These are phyloP conservation scores for Pseudoneurospora amorphoporcata DNA, from an alignment of 495 filamentous ascomycete species.

Conservation along the genomic window DNA sequence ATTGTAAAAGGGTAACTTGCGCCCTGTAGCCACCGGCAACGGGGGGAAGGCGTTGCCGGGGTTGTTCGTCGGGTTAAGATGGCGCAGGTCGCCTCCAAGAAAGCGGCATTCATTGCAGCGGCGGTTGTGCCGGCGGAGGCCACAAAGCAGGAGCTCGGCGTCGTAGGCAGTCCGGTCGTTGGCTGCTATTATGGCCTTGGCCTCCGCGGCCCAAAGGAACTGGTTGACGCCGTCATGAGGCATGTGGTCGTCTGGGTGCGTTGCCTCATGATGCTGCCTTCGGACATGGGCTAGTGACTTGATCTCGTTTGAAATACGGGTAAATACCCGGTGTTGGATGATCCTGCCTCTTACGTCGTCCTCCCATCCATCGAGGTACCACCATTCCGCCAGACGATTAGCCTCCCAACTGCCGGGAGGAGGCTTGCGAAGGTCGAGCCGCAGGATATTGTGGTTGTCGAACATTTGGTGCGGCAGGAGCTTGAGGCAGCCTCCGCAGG, in stretches of 20 bases:
- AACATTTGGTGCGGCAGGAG: slow-evolving; percentile 17
- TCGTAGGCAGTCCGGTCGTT: background rate
- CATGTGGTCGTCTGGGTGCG: background rate
- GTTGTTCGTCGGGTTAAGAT: background rate
- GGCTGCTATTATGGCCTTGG: background rate
- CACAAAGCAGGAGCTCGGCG: background rate
- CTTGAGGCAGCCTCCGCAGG: slow-evolving; percentile 17
- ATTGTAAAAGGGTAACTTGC: background rate
- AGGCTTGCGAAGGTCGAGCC: slow-evolving; percentile 11
- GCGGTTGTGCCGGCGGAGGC: slow-evolving; percentile 10
- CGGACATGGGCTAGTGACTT: background rate
- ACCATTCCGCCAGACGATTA: slow-evolving; percentile 12
- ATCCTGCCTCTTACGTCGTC: background rate
- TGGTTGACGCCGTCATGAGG: background rate
- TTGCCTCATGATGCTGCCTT: background rate
- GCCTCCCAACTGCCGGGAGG: slow-evolving; percentile 11
- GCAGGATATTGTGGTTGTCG: slow-evolving; percentile 13
- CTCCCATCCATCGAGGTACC: background rate
- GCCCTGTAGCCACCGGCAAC: background rate
- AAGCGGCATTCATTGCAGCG: slow-evolving; percentile 2
- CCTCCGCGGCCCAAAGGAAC: background rate
- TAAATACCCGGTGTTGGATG: background rate
- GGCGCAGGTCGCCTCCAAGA: background rate
- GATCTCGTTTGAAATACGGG: background rate
- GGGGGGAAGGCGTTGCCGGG: background rate